Base-by-base conservation (phyloP, 1,139 yeast species). In the Debaryomyces sp. region DNA sequence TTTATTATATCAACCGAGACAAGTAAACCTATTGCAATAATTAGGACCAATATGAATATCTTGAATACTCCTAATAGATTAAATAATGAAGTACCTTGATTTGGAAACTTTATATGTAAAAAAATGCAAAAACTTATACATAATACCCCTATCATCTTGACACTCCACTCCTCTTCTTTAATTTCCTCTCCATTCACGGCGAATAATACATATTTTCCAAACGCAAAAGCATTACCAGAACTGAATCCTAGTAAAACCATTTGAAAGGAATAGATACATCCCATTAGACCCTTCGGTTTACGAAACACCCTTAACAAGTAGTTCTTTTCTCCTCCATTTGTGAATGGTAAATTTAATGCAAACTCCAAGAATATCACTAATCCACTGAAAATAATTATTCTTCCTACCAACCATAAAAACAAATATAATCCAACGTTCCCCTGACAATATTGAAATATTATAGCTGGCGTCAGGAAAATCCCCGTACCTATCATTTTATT, bases 401-500 rank as follows among this genome's bases (percentile, higher is more conserved):
- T 80, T 5, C 82, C 82, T 1, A 75, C 24, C 0, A 73, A 47
- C 73, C 80, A 78, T n/a, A 78, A 56, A 3, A 57, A 43, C 13
- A 78, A 59, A 41, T 72, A 75, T 2, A 73, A 55, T 0, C 75
- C 74, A 5, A 76, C 73, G 41, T 74, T 73, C 1, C 82, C 82
- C 39, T 71, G 64, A 41, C 76, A 64, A 50, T 73, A 74, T 45
- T 71, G 70, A 53, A 73, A 75, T 18, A 78, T 76, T 40, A 78
- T 70, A 1, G 80, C 69, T 0, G 82, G 82, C 13, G 79, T 77
- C 63, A 73, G 73, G 56, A 76, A 78, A 24, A 78, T 76, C 1
- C 82, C 82, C 0, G 82, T 78, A 0, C 82, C 82, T 5, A 78
- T 71, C 77, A 78, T 78, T 54, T 77, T 78, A 59, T 78, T 78